phyloP scores from a whole-genome alignment of 768 basidiomycete genomes.

The Butyriboletus loyo region DNA sequence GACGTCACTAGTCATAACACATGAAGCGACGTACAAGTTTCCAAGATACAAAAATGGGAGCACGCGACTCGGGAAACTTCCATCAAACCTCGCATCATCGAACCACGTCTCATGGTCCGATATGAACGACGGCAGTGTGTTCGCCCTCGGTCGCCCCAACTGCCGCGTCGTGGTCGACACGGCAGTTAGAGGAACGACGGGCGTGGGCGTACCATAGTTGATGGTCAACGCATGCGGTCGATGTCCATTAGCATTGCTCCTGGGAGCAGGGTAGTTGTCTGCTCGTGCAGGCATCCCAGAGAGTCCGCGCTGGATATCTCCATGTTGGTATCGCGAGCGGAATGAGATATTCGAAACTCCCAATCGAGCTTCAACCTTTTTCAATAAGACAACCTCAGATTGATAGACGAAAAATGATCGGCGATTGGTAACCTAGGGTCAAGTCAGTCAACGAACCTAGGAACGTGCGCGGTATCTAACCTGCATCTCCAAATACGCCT shows the following conservation, averaged over 20 bases:
- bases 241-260: conserved; percentile 10
- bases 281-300: conserved; percentile 1
- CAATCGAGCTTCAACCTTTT: conserved; percentile 60
- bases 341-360: conserved; percentile 20
- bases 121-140: conserved; percentile 62
- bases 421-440: conserved; percentile 51
- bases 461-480: conserved; percentile 11
- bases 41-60: conserved; percentile 93
- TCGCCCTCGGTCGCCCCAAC: conserved; percentile 59
- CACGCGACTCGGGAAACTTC: conserved; percentile 92
- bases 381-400: conserved; percentile 69
- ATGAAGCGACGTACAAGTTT: conserved; percentile 67
- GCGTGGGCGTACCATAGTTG: conserved; percentile 17
- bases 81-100: conserved; percentile 89
- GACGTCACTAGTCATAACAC: not conserved
- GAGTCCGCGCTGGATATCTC: conserved; percentile 22
- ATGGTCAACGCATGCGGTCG: conserved; percentile 23
- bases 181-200: conserved; percentile 1
- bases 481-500: conserved; percentile 92
- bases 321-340: conserved; percentile 24
- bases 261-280: conserved; percentile 10
- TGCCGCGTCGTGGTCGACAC: conserved; percentile 20
- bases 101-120: conserved; percentile 91
- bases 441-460: not conserved
- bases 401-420: conserved; percentile 93